Evolutionary conservation across 352 stramenopile species (phyloP).

Genomic region (Hyaloperonospora arabidopsidis): DNA sequence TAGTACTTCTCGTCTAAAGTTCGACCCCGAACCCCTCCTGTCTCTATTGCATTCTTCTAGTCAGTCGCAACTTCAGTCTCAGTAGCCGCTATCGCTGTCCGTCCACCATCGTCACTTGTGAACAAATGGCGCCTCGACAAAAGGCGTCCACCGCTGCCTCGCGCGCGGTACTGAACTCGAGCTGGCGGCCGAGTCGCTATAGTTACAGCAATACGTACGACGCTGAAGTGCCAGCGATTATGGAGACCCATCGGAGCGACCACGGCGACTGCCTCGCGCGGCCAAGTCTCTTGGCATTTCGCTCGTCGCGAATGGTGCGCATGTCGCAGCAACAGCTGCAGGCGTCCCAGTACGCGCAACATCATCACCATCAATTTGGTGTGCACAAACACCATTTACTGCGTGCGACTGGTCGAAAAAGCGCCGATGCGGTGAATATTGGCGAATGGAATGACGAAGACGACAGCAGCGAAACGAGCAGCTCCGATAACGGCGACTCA

Average conservation of each 20-base stretch:
- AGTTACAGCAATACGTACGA: slow-evolving; percentile 29
- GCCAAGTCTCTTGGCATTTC: slow-evolving; percentile 44
- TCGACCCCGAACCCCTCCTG: too few species aligned
- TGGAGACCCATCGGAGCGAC: slow-evolving; percentile 29
- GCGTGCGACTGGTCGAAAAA: slow-evolving; percentile 22
- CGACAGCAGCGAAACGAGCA: slow-evolving; percentile 20
- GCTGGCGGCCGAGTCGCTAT: slow-evolving; percentile 18
- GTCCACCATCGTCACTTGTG: not conserved
- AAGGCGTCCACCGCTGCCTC: slow-evolving; percentile 21
- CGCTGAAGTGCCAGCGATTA: slow-evolving; percentile 29
- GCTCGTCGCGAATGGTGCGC: slow-evolving; percentile 38
- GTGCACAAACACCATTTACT: slow-evolving; percentile 36
- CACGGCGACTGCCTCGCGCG: slow-evolving; percentile 15
- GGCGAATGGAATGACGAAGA: slow-evolving; percentile 31
- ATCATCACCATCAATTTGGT: slow-evolving; percentile 39
- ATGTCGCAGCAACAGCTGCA: slow-evolving; percentile 14
- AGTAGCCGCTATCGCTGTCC: not conserved
- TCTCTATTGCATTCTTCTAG: too few species aligned
- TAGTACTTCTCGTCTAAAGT: too few species aligned
- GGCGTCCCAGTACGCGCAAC: not conserved
- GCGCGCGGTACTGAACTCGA: slow-evolving; percentile 23
- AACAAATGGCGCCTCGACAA: slow-evolving; percentile 22
- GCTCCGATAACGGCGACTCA: slow-evolving; percentile 14
- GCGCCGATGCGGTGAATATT: slow-evolving; percentile 12
- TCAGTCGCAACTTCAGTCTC: too few species aligned